Conservation (phyloP, 2,329 filamentous ascomycete genomes). For the Aureobasidium sp. region DNA sequence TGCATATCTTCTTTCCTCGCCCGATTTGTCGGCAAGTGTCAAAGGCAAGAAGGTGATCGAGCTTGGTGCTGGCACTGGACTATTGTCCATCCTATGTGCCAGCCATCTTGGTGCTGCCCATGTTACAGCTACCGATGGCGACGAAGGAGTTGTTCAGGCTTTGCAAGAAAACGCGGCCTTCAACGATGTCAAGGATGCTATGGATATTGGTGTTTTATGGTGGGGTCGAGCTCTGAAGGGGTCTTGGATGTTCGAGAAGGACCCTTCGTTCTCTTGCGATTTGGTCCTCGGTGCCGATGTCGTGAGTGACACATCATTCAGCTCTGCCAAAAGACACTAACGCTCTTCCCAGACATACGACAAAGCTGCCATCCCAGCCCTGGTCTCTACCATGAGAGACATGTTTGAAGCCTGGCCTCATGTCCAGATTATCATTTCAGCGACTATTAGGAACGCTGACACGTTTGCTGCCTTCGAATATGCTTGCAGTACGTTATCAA, state of each 20-base stretch:
- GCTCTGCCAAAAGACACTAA: background rate
- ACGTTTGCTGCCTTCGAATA: slow-evolving; percentile 61
- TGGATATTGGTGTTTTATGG: slow-evolving; percentile 47
- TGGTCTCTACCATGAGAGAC: slow-evolving; percentile 58
- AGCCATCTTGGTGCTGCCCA: slow-evolving; percentile 54
- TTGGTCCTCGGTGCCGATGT: slow-evolving; percentile 70
- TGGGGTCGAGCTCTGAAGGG: slow-evolving; percentile 58
- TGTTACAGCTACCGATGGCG: slow-evolving; percentile 67
- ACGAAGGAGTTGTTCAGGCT: slow-evolving; percentile 61
- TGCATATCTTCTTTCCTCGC: slow-evolving; percentile 52
- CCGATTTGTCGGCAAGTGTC: slow-evolving; percentile 36
- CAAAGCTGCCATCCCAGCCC: slow-evolving; percentile 51
- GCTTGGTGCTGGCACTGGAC: slow-evolving; percentile 69
- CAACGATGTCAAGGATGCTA: slow-evolving; percentile 53
- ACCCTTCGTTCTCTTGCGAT: slow-evolving; percentile 44
- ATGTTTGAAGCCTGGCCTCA: slow-evolving; percentile 52
- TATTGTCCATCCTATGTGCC: slow-evolving; percentile 66
- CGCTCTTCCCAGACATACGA: slow-evolving; percentile 57
- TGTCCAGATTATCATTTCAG: slow-evolving; percentile 58
- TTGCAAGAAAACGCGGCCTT: slow-evolving; percentile 62
- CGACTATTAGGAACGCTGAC: slow-evolving; percentile 61
- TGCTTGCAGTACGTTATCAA: slow-evolving; percentile 43
- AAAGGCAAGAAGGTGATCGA: slow-evolving; percentile 57
- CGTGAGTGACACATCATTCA: slow-evolving; percentile 31
- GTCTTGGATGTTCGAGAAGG: slow-evolving; percentile 50